Percentiles rank a stretch among this genome's conserved stretches.
phyloP scores from a whole-genome alignment of 768 basidiomycete genomes.

The Hygrocybe punicea region DNA sequence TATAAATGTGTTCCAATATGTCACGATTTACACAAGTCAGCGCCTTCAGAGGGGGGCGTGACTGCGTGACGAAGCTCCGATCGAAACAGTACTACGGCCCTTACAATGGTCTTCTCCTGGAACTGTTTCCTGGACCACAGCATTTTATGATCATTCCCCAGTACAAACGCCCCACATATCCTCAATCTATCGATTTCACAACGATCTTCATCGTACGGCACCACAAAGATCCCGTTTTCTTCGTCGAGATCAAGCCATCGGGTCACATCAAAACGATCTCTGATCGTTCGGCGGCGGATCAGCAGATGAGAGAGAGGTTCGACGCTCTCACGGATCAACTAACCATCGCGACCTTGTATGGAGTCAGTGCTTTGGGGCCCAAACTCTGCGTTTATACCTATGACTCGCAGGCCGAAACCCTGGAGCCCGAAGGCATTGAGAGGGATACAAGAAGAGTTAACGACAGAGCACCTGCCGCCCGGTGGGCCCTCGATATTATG shows the following conservation, averaged over 20 bases:
- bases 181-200: conserved; percentile 19
- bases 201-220: conserved; percentile 19
- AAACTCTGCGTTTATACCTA: conserved; percentile 24
- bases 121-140: conserved; percentile 19
- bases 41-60: too few relatives aligned
- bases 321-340: conserved; percentile 13
- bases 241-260: conserved; percentile 26
- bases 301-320: conserved; percentile 26
- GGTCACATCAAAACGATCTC: conserved; percentile 10
- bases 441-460: conserved; percentile 16
- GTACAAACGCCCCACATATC: conserved; percentile 16
- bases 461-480: conserved; percentile 25
- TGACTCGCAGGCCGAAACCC: conserved; percentile 7
- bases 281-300: conserved; percentile 21
- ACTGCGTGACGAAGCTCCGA: too few relatives aligned
- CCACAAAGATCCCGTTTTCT: conserved; percentile 23
- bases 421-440: conserved; percentile 16
- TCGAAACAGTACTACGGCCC: too few relatives aligned
- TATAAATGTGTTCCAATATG: too few relatives aligned
- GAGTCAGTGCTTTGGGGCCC: conserved; percentile 26
- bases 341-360: conserved; percentile 19
- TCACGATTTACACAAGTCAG: too few relatives aligned
- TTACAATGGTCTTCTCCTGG: conserved; percentile 18
- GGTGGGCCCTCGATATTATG: conserved; percentile 26
- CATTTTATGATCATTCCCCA: conserved; percentile 17